A percentile compares a stretch with the other conserved stretches of the same genome.
Conservation (phyloP, 2,329 filamentous ascomycete genomes). For the Sphaerostilbella broomeana region DNA sequence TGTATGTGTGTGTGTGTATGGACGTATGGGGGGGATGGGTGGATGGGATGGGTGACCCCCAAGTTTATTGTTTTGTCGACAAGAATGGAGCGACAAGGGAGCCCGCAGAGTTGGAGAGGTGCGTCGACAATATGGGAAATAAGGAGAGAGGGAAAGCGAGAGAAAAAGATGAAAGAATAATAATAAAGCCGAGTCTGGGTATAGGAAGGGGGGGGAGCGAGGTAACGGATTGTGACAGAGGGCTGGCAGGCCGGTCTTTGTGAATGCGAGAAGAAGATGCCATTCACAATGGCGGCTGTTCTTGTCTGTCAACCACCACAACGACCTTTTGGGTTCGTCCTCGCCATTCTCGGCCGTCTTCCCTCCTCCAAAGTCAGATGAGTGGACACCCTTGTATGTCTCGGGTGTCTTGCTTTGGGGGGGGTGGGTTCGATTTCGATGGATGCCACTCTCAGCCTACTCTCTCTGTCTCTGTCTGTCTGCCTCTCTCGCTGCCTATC, state of each 20-base stretch:
- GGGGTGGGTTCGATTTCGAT: too few relatives aligned
- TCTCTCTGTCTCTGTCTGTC: too few relatives aligned
- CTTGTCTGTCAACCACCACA: conserved; percentile 7
- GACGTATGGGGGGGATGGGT: too few relatives aligned
- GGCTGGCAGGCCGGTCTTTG: not conserved
- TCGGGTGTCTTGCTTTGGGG: conserved; percentile 11
- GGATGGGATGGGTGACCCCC: too few relatives aligned
- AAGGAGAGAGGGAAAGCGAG: not conserved
- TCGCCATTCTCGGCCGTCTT: not conserved
- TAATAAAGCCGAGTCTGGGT: not conserved
- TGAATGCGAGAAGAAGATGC: conserved; percentile 8
- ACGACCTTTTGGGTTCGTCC: conserved; percentile 4
- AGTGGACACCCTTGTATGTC: conserved; percentile 9
- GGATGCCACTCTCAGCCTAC: too few relatives aligned
- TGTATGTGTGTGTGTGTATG: conserved; percentile 1
- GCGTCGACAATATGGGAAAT: not conserved
- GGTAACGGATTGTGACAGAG: not conserved
- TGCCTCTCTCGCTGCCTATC: too few relatives aligned
- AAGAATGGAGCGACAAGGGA: conserved; percentile 7
- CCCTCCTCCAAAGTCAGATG: conserved; percentile 5
- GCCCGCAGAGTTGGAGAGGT: conserved; percentile 1
- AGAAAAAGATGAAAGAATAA: not conserved
- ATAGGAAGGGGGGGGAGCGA: not conserved
- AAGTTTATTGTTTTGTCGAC: conserved; percentile 2
- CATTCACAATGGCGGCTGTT: conserved; percentile 10